Evolutionary conservation across 306 rosid genomes (phyloP).

Genomic region (Mimosa bimucronata): DNA sequence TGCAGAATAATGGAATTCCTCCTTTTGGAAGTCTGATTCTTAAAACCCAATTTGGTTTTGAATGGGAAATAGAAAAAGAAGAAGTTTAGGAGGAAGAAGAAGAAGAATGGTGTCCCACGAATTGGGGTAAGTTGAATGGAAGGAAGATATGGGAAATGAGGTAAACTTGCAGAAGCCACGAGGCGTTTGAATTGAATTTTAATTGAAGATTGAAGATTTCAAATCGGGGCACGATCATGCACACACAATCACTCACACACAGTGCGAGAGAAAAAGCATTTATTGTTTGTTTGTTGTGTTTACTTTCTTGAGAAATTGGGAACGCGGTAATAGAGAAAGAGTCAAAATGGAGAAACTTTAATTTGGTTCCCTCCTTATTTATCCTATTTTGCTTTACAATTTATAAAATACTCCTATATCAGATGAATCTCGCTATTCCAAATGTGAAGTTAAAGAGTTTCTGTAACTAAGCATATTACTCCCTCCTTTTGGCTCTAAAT

Average conservation of each 20-base stretch:
- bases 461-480: too few species aligned
- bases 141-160: neutral
- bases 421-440: too few species aligned
- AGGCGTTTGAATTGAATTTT: slow-evolving; percentile 41
- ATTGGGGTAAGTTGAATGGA: slow-evolving; percentile 27
- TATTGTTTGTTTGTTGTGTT: neutral
- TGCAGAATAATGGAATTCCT: slow-evolving; percentile 31
- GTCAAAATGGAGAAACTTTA: neutral
- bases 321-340: neutral
- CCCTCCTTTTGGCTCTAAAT: too few species aligned
- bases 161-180: slow-evolving; percentile 30
- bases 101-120: slow-evolving; percentile 29
- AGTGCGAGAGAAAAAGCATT: neutral
- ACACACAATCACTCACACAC: neutral
- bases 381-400: too few species aligned
- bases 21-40: slow-evolving; percentile 21
- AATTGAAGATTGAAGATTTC: slow-evolving; percentile 38
- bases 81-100: neutral
- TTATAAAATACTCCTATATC: too few species aligned
- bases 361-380: too few species aligned
- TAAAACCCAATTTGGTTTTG: slow-evolving; percentile 26
- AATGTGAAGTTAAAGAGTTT: too few species aligned
- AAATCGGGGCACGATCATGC: slow-evolving; percentile 15
- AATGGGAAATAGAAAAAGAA: slow-evolving; percentile 31
- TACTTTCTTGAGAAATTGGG: neutral